Conservation (phyloP, 352 stramenopile species). For the Globisporangium paroecandrum region DNA sequence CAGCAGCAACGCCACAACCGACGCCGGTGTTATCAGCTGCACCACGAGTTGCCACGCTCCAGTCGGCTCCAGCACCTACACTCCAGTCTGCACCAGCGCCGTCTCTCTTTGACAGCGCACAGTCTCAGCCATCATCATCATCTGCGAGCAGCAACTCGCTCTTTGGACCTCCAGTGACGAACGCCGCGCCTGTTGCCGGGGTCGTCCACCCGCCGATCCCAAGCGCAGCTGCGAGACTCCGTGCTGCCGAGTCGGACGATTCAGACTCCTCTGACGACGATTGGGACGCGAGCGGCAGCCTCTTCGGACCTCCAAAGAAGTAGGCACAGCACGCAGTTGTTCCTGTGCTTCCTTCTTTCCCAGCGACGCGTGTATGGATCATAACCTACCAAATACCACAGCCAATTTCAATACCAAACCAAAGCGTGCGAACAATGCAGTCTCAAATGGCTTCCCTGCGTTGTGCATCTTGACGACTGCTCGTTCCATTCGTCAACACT, state of each 20-base stretch:
- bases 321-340: neutral
- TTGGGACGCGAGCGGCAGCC: slow-evolving; percentile 56
- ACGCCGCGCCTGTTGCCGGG: slow-evolving; percentile 15
- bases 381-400: slow-evolving; percentile 1
- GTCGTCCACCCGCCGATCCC: slow-evolving; percentile 42
- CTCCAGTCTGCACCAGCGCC: slow-evolving; percentile 1
- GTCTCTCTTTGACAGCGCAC: slow-evolving; percentile 24
- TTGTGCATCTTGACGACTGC: no score
- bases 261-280: slow-evolving; percentile 45
- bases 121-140: neutral
- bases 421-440: no score
- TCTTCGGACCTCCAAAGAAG: slow-evolving; percentile 50
- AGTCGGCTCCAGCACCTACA: slow-evolving; percentile 6
- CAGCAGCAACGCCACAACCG: neutral
- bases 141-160: slow-evolving; percentile 12
- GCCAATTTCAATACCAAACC: no score
- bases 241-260: slow-evolving; percentile 39
- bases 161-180: slow-evolving; percentile 23
- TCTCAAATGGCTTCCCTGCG: no score
- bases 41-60: slow-evolving; percentile 10
- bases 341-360: neutral
- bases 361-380: neutral
- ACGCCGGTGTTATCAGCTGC: neutral
- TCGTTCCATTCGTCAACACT: no score
- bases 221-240: slow-evolving; percentile 44